phyloP scores from a whole-genome alignment of 108 stramenopile genomes.

The Craspedostauros australis region DNA sequence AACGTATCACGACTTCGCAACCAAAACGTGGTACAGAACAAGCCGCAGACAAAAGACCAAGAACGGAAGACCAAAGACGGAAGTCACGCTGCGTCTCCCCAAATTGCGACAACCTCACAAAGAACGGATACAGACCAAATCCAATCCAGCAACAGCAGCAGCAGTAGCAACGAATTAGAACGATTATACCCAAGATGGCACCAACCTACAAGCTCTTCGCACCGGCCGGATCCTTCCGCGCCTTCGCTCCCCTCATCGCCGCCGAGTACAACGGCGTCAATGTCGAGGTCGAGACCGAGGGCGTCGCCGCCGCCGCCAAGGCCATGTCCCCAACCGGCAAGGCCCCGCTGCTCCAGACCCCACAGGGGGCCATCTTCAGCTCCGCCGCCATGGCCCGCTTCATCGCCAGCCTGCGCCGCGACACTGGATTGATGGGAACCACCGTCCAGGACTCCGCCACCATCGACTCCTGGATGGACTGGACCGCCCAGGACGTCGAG shows the following conservation, averaged over 20 bases:
- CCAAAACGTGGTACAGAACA: no score
- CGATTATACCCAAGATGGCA: slow-evolving; percentile 3
- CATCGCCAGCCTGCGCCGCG: slow-evolving; percentile 67
- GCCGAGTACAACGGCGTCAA: slow-evolving; percentile 82
- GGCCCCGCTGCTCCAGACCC: slow-evolving; percentile 80
- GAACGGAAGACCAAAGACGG: no score
- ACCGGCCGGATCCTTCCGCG: slow-evolving; percentile 82
- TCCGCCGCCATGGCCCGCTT: slow-evolving; percentile 84
- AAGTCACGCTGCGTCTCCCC: no score
- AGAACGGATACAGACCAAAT: neutral
- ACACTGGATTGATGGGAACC: slow-evolving; percentile 68
- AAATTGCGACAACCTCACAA: no score
- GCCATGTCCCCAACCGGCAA: slow-evolving; percentile 84
- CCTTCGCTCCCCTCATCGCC: slow-evolving; percentile 88
- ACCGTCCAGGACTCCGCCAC: slow-evolving; percentile 50
- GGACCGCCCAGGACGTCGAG: slow-evolving; percentile 77
- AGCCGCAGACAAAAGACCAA: no score
- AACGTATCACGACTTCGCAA: no score
- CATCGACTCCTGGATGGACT: slow-evolving; percentile 88
- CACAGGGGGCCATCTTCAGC: slow-evolving; percentile 64
- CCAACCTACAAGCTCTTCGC: slow-evolving; percentile 41
- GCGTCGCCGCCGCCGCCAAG: slow-evolving; percentile 39
- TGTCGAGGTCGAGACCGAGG: slow-evolving; percentile 56
- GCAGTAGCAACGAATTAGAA: neutral
- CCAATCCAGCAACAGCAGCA: neutral